Base-by-base conservation (phyloP, 192 early-diverging fungal genomes). In the Coemansia sp. region DNA sequence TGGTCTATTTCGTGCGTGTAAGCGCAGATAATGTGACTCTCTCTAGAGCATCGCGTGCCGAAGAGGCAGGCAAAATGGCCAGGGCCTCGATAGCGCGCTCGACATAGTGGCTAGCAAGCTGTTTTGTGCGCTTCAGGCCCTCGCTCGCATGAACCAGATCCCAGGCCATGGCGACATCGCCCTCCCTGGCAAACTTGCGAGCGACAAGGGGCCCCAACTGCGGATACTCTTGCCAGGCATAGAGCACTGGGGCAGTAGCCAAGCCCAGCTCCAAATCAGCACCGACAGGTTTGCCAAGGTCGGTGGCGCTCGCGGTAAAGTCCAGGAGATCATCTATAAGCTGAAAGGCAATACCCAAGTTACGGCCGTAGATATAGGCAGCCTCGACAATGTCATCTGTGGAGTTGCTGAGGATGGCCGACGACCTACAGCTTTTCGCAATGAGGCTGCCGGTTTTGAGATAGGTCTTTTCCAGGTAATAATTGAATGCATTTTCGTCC, bases 401-500 rank as follows among this genome's bases (percentile, higher is more conserved):
- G 33, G 88, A 85, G 33, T 93, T 93, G 64, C 94, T 94, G 29
- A 99, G 82, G 7, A 97, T 90, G 7, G 94, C 92, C 29, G 95
- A 89, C 5, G 93, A 91, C 20, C 89, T 87, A 74, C 95, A 97
- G 75, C 93, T 94, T 71, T 97, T 95, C 38, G 96, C 95, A 52
- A 99, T 96, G 76, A 99, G 82, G 71, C 90, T 91, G 18, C 93
- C 97, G 0, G 96, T 99, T 77, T 99, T 99, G 80, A 97, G 85
- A 66, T 97, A 99, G 1, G 91, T 95, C 80, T 97, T 97, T 68
- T 96, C 88, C 85, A 99, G 84, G 71, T 99, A 99, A 83, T 97
- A 95, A 40, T 92, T 89, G 73, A 99, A 95, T 3, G 90, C 81
- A 2, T 13, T 3, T 33, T 84, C 81, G 66, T 79, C 77, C 0